Percentiles rank a stretch among this genome's conserved stretches.
Conservation (phyloP, 148 eudicot genomes). For the Bassia scoparia region DNA sequence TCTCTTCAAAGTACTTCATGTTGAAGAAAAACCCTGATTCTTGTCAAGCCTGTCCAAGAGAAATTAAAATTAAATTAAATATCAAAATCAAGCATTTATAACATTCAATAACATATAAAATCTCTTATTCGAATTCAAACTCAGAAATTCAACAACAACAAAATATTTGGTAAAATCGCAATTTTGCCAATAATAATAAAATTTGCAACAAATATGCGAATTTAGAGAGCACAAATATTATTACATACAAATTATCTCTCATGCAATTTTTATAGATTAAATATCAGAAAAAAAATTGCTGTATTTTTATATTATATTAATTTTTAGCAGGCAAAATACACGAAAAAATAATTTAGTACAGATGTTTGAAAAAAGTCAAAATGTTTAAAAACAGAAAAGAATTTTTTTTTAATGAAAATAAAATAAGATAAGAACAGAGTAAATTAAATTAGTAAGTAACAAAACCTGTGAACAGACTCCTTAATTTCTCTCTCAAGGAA, state of each 20-base stretch:
- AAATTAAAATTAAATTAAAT: not conserved
- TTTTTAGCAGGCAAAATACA: no score
- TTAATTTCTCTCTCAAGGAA: constrained; percentile 83
- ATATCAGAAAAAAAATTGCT: no score
- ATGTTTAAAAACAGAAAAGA: not conserved
- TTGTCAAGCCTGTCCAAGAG: constrained; percentile 55
- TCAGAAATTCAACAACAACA: not conserved
- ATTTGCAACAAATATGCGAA: no score
- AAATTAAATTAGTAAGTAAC: not conserved
- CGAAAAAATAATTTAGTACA: no score
- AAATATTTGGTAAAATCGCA: no score
- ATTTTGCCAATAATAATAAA: no score
- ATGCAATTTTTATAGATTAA: no score
- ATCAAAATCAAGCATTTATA: not conserved
- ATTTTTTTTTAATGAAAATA: not conserved
- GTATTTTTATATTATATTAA: no score
- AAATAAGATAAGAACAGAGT: not conserved
- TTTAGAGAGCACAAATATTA: no score
- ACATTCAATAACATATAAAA: no score
- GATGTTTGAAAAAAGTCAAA: no score
- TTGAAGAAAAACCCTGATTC: constrained; percentile 89
- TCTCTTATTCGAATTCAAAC: not conserved
- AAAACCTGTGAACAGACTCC: constrained; percentile 76
- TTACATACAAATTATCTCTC: no score
- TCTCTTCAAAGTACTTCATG: constrained; percentile 87